Evolutionary conservation across 2,329 filamentous ascomycete genomes (phyloP), one percentile per base, ranked within the genome.

Genomic region (Hypocrella siamensis): DNA sequence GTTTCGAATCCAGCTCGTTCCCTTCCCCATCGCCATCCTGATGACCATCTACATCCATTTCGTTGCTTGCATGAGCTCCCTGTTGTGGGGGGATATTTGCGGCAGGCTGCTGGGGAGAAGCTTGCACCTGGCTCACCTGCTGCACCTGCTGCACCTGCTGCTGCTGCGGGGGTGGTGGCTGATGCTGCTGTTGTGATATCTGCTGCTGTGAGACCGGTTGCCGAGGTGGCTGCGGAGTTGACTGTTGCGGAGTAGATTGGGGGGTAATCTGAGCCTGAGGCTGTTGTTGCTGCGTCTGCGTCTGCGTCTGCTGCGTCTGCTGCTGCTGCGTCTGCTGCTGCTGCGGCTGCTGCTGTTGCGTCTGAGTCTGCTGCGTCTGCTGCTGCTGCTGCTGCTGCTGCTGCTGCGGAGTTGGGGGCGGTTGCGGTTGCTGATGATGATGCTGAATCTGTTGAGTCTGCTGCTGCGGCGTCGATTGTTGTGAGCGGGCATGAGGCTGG

Each of bases 21-120:
- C 53, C 48, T 19, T 57, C 53, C 4, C 57, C 58, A 22, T 67
- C 64, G 5, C 47, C 58, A 17, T 67, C 67, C 11, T 54, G 54
- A 22, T 61, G 59, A 26, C 54, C 61, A 33, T 68, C 66, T 32
- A 69, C 56, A 6, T 71, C 67, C 57, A 71, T 65, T 16, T 63
- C 57, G 21, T 67, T 66, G 16, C 55, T 56, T 8, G 52, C 54
- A 35, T 62, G 56, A 5, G 47, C 42, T 26, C 65, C 61, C 34
- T 58, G 56, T 29, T 53, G 52, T 33, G 57, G 53, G 9, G 51
- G 46, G 12, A 51, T 46, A 21, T 57, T 53, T 28, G 57, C 52
- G 5, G 47, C 40, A 34, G 52, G 50, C 30, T 42, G 43, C 31
- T 49, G 51, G 4, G 45, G 41, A 19, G 42, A 57, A 7, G 46